Conservation (phyloP, 208 protist genomes). For the Novymonas esmeraldas region DNA sequence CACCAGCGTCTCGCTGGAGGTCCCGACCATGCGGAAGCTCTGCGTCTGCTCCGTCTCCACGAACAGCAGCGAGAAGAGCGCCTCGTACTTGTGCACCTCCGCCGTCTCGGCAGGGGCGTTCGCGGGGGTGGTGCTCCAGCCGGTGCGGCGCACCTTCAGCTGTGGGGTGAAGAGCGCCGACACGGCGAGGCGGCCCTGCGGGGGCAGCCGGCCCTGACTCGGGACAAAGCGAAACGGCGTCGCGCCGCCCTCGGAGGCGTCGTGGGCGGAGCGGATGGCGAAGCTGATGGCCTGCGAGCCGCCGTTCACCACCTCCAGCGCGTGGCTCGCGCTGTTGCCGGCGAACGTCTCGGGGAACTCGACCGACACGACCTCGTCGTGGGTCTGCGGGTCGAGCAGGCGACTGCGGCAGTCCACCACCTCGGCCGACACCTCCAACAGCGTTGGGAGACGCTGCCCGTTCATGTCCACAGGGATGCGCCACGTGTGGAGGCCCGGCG, state of each 20-base stretch:
- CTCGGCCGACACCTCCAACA: conserved; percentile 55
- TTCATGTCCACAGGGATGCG: conserved; percentile 51
- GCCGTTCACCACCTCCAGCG: conserved; percentile 70
- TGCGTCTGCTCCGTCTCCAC: conserved; percentile 89
- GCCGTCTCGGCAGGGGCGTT: conserved; percentile 15
- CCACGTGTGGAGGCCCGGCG: conserved; percentile 48
- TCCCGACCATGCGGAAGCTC: conserved; percentile 72
- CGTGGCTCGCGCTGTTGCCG: conserved; percentile 50
- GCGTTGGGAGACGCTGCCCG: conserved; percentile 36
- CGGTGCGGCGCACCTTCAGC: conserved; percentile 47
- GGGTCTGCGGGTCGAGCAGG: conserved; percentile 62
- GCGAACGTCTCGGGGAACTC: conserved; percentile 70
- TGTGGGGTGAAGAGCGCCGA: conserved; percentile 77
- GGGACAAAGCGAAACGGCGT: conserved; percentile 77
- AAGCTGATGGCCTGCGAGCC: conserved; percentile 82
- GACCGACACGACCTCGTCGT: conserved; percentile 60
- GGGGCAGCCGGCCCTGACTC: conserved; percentile 71
- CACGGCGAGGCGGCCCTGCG: conserved; percentile 48
- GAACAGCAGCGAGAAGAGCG: conserved; percentile 76
- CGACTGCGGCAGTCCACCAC: conserved; percentile 79
- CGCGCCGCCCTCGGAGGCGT: conserved; percentile 39
- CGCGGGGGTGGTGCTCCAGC: conserved; percentile 42
- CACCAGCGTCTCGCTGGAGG: conserved; percentile 68
- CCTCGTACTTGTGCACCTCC: conserved; percentile 53
- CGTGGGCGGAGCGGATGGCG: conserved; percentile 73